phyloP scores from a whole-genome alignment of 2,329 filamentous ascomycete species.

The Achaetomium macrosporum region DNA sequence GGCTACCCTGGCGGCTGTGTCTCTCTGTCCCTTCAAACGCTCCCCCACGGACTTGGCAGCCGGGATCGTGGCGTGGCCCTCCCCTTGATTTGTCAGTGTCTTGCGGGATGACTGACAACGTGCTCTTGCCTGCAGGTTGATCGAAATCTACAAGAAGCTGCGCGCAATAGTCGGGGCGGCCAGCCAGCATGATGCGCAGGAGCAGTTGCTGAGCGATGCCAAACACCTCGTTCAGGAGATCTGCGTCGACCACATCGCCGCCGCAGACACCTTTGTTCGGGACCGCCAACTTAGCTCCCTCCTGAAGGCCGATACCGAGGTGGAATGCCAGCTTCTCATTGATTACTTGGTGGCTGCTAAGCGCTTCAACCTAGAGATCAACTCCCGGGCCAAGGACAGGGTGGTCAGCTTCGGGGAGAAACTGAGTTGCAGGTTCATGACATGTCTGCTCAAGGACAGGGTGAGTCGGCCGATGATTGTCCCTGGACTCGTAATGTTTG shows the following conservation, averaged over 20 bases:
- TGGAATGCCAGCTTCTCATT: slow-evolving; percentile 73
- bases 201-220: slow-evolving; percentile 56
- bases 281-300: slow-evolving; percentile 50
- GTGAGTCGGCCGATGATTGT: slow-evolving; percentile 31
- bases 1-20: background rate
- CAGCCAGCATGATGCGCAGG: slow-evolving; percentile 47
- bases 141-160: slow-evolving; percentile 56
- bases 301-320: slow-evolving; percentile 62
- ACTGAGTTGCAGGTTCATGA: slow-evolving; percentile 87
- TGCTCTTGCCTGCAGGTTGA: slow-evolving; percentile 37
- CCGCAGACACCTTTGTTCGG: slow-evolving; percentile 58
- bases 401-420: slow-evolving; percentile 96
- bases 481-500: background rate
- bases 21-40: background rate
- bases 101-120: slow-evolving; percentile 18
- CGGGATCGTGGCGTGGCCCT: background rate
- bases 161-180: slow-evolving; percentile 48
- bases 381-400: slow-evolving; percentile 72
- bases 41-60: slow-evolving; percentile 11
- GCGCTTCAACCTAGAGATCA: slow-evolving; percentile 67
- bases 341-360: slow-evolving; percentile 64
- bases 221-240: slow-evolving; percentile 74
- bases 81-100: slow-evolving; percentile 19
- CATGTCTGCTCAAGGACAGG: slow-evolving; percentile 71
- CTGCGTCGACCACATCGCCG: slow-evolving; percentile 71